Base-by-base conservation (phyloP, 805 yeast species). In the Hagleromyces aurorensis region DNA sequence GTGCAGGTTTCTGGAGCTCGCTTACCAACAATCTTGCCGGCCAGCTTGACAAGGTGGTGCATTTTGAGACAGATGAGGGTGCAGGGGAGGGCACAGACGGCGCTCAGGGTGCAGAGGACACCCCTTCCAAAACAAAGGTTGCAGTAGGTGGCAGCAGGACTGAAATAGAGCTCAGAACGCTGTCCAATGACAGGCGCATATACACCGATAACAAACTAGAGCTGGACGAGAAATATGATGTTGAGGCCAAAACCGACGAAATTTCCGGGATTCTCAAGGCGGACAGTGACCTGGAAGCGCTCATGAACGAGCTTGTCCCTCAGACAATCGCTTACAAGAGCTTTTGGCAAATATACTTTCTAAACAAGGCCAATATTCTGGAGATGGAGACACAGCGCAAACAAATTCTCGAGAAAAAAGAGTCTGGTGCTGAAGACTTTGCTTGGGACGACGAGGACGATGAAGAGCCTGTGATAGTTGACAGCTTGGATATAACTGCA, bases 331-430 rank as follows among this genome's bases (percentile, higher is more conserved):
- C 71, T 3, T 79, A 76, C 44, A 60, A 67, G 15, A 62, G 62
- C 26, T 87, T 87, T 54, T 87, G 96, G 96, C 59, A 62, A 25
- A 66, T 76, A 19, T 86, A 83, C 56, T 79, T 73, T 55, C 63
- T 59, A 31, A 61, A 69, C 46, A 70, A 68, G 34, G 52, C 57
- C 8, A 64, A 65, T 41, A 70, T 84, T 13, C 64, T 70, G 23
- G 66, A 67, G 25, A 76, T 70, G 43, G 94, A 85, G 45, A 61
- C 62, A 45, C 67, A 74, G 50, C 67, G 94, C 48, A 78, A 77
- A 55, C 67, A 69, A 40, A 61, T 82, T 32, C 61, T 83, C 25
- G 61, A 67, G 19, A 60, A 56, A 34, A 60, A 60, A 29, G 41
- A 42, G 21, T 27, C 27, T 4, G 9, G 21, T 20, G 34, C 33